Evolutionary conservation across 2,329 filamentous ascomycete genomes (phyloP).

Genomic region (Blastomyces gilchristii): DNA sequence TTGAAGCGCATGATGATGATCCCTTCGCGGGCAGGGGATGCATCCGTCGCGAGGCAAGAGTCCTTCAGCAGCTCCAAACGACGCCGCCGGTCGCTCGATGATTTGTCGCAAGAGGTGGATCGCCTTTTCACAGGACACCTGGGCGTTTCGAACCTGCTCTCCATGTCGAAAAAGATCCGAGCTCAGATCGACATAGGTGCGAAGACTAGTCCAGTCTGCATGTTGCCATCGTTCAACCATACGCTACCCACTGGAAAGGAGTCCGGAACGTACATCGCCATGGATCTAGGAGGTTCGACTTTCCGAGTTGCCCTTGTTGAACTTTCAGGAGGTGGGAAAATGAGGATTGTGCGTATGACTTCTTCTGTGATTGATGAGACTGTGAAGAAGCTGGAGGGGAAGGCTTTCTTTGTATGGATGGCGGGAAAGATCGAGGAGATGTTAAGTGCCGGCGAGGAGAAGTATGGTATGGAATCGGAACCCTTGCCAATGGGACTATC

Average conservation of each 20-base stretch:
- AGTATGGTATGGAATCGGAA: constrained; percentile 28
- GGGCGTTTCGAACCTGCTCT: constrained; percentile 28
- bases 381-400: constrained; percentile 46
- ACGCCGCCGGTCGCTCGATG: constrained; percentile 29
- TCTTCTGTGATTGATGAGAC: constrained; percentile 47
- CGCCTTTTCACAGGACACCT: constrained; percentile 30
- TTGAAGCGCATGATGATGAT: constrained; percentile 35
- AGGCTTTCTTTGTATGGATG: constrained; percentile 58
- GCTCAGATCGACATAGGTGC: constrained; percentile 47
- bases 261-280: constrained; percentile 49
- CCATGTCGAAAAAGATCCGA: constrained; percentile 37
- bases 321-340: constrained; percentile 40
- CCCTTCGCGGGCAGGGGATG: constrained; percentile 29
- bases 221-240: constrained; percentile 57
- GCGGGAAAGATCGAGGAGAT: constrained; percentile 48
- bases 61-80: constrained; percentile 27
- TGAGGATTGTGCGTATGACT: constrained; percentile 47
- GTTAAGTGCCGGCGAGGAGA: constrained; percentile 35
- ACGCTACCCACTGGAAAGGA: constrained; percentile 51
- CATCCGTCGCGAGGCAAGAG: constrained; percentile 25
- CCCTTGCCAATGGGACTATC: constrained; percentile 50
- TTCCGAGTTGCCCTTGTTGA: constrained; percentile 53
- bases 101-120: constrained; percentile 32
- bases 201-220: constrained; percentile 48
- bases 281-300: constrained; percentile 58